Evolutionary conservation across 2,329 filamentous ascomycete genomes (phyloP).

Genomic region (Fusarium odoratissimum): DNA sequence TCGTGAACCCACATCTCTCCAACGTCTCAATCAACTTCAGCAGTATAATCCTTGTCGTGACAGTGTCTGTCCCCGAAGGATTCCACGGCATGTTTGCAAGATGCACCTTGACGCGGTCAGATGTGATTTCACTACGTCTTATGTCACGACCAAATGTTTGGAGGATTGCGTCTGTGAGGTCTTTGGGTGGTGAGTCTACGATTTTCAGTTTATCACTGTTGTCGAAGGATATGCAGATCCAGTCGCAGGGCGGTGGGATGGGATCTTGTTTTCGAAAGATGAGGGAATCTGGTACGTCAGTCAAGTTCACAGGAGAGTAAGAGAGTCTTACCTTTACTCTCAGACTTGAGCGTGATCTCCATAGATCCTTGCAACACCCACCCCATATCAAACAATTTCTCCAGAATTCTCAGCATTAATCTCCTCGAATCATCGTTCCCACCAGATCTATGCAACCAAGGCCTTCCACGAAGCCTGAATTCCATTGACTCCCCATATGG

Average conservation of each 20-base stretch:
- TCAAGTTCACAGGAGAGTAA: neutral
- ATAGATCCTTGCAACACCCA: slow-evolving; percentile 22
- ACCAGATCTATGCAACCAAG: neutral
- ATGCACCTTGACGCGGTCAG: neutral
- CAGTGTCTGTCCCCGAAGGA: slow-evolving; percentile 3
- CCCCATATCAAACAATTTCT: slow-evolving; percentile 16
- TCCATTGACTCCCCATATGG: slow-evolving; percentile 14
- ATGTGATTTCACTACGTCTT: neutral
- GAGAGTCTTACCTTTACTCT: slow-evolving; percentile 9
- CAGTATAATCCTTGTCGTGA: neutral
- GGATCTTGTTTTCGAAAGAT: slow-evolving; percentile 32
- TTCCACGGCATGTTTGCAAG: slow-evolving; percentile 1
- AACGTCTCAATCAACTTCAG: slow-evolving; percentile 2
- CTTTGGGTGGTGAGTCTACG: slow-evolving; percentile 4
- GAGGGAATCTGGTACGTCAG: neutral
- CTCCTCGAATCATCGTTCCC: slow-evolving; percentile 26
- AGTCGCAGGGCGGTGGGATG: slow-evolving; percentile 8
- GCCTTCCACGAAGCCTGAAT: slow-evolving; percentile 3
- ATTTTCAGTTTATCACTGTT: slow-evolving; percentile 25
- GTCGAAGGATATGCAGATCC: slow-evolving; percentile 29
- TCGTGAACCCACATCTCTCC: slow-evolving; percentile 8
- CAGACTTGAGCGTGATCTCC: slow-evolving; percentile 15
- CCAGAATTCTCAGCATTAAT: slow-evolving; percentile 12
- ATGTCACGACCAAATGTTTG: neutral
- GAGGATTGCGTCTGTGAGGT: slow-evolving; percentile 8